phyloP scores from a whole-genome alignment of 495 filamentous ascomycete genomes.

The Lophiostoma macrostomum region DNA sequence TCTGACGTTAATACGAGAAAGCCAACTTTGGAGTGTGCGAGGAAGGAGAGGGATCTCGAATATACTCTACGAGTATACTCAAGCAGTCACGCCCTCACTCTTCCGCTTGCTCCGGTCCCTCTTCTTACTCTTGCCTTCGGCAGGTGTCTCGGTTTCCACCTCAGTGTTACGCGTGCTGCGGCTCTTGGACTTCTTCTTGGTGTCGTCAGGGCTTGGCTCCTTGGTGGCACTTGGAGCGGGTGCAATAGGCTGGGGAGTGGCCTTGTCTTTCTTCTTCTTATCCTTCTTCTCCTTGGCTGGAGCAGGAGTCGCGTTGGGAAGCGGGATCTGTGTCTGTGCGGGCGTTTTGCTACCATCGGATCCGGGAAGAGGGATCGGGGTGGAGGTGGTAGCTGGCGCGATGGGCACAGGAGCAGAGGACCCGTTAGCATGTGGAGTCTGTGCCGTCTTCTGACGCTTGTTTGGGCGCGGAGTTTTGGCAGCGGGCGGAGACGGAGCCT shows the following conservation, averaged over 20 bases:
- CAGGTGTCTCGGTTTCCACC: background rate
- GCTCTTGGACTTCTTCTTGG: constrained; percentile 25
- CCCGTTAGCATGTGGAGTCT: constrained; percentile 6
- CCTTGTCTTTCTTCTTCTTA: constrained; percentile 12
- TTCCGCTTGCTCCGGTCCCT: constrained; percentile 29
- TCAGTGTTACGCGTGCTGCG: constrained; percentile 18
- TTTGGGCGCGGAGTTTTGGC: constrained; percentile 25
- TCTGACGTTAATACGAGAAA: too few relatives aligned
- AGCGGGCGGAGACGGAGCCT: constrained; percentile 20
- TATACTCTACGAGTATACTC: background rate
- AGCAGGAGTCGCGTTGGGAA: constrained; percentile 3
- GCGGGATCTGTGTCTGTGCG: background rate
- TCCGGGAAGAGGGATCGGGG: constrained; percentile 12
- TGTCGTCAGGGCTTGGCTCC: constrained; percentile 15
- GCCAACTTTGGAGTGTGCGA: too few relatives aligned
- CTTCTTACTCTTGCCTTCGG: constrained; percentile 21
- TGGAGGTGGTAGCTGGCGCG: constrained; percentile 3
- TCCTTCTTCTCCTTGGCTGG: constrained; percentile 19
- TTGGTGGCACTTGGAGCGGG: constrained; percentile 9
- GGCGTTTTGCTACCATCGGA: background rate
- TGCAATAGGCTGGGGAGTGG: constrained; percentile 9
- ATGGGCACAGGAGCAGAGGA: background rate
- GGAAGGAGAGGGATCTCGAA: background rate
- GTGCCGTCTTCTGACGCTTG: constrained; percentile 31
- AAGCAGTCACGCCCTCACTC: constrained; percentile 19